phyloP scores from a whole-genome alignment of 148 eudicot genomes.

The Cornus kousa region DNA sequence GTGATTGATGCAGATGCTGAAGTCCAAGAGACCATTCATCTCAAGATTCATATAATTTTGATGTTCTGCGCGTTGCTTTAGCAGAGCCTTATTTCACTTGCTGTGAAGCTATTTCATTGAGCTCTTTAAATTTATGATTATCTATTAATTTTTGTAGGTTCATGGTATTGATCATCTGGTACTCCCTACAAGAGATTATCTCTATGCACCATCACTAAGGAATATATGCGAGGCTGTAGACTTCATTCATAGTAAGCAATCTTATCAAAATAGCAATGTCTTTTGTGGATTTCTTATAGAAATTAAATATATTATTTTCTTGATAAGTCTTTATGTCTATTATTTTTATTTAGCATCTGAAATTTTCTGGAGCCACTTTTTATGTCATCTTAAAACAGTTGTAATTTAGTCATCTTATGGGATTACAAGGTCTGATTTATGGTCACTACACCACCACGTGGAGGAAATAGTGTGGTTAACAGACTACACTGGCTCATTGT shows the following conservation, averaged over 20 bases:
- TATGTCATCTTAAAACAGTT: background rate
- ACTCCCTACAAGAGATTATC: constrained; percentile 90
- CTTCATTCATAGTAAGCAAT: constrained; percentile 71
- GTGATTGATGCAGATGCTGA: background rate
- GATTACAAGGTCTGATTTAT: background rate
- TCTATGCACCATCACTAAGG: constrained; percentile 75
- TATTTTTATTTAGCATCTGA: background rate
- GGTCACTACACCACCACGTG: background rate
- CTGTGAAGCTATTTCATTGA: background rate
- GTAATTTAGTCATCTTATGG: background rate
- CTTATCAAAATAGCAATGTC: background rate
- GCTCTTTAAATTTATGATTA: background rate
- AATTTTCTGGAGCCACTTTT: background rate
- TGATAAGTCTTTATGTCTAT: background rate
- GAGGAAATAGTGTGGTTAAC: background rate
- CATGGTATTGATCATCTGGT: constrained; percentile 83
- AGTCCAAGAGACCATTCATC: background rate
- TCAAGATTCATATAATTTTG: background rate
- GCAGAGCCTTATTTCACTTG: background rate
- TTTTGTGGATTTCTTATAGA: background rate
- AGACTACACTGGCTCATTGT: background rate
- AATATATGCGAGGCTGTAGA: constrained; percentile 77
- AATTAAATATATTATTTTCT: background rate
- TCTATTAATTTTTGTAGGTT: constrained; percentile 44
- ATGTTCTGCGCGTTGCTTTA: background rate